Base-by-base conservation (phyloP, 2,329 filamentous ascomycete species). In the Colletotrichum limetticola region DNA sequence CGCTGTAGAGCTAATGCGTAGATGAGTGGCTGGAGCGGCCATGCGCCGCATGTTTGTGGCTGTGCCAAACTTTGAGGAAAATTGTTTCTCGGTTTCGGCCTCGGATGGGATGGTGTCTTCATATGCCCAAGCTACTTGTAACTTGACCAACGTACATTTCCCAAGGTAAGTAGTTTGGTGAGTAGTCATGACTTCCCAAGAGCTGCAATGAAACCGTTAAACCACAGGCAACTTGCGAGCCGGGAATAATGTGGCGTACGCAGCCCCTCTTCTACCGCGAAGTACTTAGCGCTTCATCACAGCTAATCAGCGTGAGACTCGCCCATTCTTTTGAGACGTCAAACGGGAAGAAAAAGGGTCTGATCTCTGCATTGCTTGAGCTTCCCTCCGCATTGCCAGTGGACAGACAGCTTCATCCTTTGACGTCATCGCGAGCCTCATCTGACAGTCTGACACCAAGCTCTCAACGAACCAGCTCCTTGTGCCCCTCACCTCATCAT, bases 351-450 rank as follows among this genome's bases (percentile, higher is more conserved):
- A n/a, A 24, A 67, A 52, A 2, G 12, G 42, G 42, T 32, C 60
- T 16, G 28, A 24, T 32, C 35, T 24, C 58, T 7, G 26, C 42
- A 12, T 26, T 24, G 24, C 9, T n/a, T 42, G 14, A 32, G n/a
- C 37, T 28, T 0, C 26, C 5, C 37, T 22, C 22, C n/a, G 5
- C 9, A 22, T 11, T n/a, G 5, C 42, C 16, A 12, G 14, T 8
- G 37, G 55, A n/a, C 22, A n/a, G 24, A 32, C 53, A 30, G 55
- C 42, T 53, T 37, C 65, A 53, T 67, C 56, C 56, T 19, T 67
- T 52, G 64, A 67, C 65, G 57, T 53, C 28, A 66, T 52, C 3
- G n/a, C n/a, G 22, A 53, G 56, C 24, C 16, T 26, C 22, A 60
- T 32, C 53, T 49, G 64, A 58, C 55, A 28, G 49, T 32, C 35